Conservation (phyloP, 768 basidiomycete species). For the Suillus hirtellus region DNA sequence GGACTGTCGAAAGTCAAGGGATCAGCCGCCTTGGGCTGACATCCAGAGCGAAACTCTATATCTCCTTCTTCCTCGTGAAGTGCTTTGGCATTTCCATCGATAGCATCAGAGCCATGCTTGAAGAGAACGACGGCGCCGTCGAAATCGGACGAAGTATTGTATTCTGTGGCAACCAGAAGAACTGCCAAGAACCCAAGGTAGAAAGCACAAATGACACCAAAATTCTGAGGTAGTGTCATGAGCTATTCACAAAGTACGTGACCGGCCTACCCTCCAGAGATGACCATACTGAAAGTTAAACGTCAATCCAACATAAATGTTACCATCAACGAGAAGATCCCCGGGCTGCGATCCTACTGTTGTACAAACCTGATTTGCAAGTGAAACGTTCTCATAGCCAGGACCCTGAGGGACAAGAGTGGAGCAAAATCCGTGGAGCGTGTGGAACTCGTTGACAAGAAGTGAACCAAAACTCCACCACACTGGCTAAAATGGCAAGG, state of each 20-base stretch:
- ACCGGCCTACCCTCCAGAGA: conserved; percentile 46
- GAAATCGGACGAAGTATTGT: conserved; percentile 38
- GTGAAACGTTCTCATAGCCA: conserved; percentile 54
- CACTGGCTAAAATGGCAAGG: not conserved
- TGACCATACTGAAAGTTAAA: conserved; percentile 43
- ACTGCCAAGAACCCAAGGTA: conserved; percentile 53
- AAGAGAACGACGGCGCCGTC: conserved; percentile 55
- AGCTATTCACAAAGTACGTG: not conserved
- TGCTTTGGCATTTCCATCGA: conserved; percentile 20
- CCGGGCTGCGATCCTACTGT: conserved; percentile 66
- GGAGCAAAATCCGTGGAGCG: conserved; percentile 60
- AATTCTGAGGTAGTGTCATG: conserved; percentile 42
- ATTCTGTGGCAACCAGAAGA: conserved; percentile 62
- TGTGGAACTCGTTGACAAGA: conserved; percentile 83
- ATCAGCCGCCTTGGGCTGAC: conserved; percentile 5
- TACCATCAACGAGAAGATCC: conserved; percentile 59
- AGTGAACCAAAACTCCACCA: conserved; percentile 60
- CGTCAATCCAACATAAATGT: conserved; percentile 49
- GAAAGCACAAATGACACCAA: conserved; percentile 71
- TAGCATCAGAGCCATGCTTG: conserved; percentile 53
- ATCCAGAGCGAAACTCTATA: conserved; percentile 11
- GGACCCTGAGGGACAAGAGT: conserved; percentile 61
- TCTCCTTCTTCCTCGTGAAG: conserved; percentile 34
- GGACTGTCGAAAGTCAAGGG: conserved; percentile 27
- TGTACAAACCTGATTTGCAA: conserved; percentile 75